Base-by-base conservation (phyloP, 805 yeast species). In the Pichia manshurica region DNA sequence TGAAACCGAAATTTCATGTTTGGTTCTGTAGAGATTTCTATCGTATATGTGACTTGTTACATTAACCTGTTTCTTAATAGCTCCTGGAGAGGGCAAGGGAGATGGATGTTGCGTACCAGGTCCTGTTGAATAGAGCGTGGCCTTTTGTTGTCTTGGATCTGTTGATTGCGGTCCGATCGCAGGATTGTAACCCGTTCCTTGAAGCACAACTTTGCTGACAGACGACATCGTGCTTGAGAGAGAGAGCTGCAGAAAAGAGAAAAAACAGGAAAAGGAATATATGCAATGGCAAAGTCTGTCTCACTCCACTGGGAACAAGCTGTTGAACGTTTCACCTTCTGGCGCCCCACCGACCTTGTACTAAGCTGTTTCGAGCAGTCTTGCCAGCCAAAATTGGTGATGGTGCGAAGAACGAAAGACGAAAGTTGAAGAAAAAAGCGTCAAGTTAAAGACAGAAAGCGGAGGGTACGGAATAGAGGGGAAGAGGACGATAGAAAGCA, bases 1-100 rank as follows among this genome's bases (percentile, higher is more conserved):
- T 13, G 87, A 73, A 16, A 84, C 61, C 51, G 81, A 81, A 32
- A 87, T 82, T 48, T 85, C 91, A 28, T 78, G 77, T 16, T 78
- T 71, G 48, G 82, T 75, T 54, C 90, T 75, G 50, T 77, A 79
- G 38, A 81, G 68, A 54, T 82, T 84, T 54, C 79, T 76, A 58
- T 87, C 95, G 56, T 83, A 87, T 23, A 85, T 79, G 1, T 75
- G 68, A 23, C 40, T 49, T n/a, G 47, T 39, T 1, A 52, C 42
- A 21, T 45, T 47, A 5, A 46, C 16, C 49, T 44, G 47, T 34
- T 36, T 48, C 42, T 43, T 48, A 19, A 35, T 39, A 10, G 46
- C n/a, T 3, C 46, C 41, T n/a, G 47, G 45, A 12, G 45, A 43
- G 5, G 74, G 52, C 5, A 40, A 28, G 23, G 50, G 42, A 3